These are phyloP conservation scores for Anastatica hierochuntica DNA, from an alignment of 345 rosid genomes.

Conservation along the genomic window DNA sequence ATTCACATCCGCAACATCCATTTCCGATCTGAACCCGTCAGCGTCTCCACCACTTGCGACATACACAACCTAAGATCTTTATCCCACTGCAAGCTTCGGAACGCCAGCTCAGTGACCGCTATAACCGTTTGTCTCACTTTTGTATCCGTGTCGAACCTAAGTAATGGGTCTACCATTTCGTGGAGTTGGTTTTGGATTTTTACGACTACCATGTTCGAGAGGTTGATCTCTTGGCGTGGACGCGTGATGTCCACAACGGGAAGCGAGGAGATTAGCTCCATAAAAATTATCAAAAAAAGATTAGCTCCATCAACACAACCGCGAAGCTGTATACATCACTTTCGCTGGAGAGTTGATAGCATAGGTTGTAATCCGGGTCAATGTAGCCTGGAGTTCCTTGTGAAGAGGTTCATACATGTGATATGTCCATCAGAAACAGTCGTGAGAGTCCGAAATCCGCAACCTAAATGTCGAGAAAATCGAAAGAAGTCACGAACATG, in stretches of 20 bases:
- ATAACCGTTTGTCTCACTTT: slow-evolving; percentile 36
- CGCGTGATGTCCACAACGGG: slow-evolving; percentile 87
- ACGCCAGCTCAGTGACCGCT: slow-evolving; percentile 76
- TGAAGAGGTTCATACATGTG: slow-evolving; percentile 86
- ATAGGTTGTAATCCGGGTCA: slow-evolving; percentile 82
- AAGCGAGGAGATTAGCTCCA: slow-evolving; percentile 56
- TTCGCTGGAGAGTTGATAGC: slow-evolving; percentile 73
- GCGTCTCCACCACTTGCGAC: slow-evolving; percentile 39
- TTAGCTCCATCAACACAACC: slow-evolving; percentile 30
- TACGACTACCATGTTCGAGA: slow-evolving; percentile 59
- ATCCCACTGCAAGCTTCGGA: slow-evolving; percentile 58
- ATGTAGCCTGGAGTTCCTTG: slow-evolving; percentile 96
- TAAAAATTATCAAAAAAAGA: too few relatives aligned
- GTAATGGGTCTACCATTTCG: slow-evolving; percentile 59
- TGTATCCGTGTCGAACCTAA: slow-evolving; percentile 58
- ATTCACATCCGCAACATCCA: slow-evolving; percentile 29
- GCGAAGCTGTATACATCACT: slow-evolving; percentile 60
- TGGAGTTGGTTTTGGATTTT: slow-evolving; percentile 59
- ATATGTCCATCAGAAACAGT: slow-evolving; percentile 50
- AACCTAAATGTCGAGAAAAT: slow-evolving; percentile 27
- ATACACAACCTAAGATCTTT: slow-evolving; percentile 69
- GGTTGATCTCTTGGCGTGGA: slow-evolving; percentile 69
- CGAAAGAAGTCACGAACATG: not conserved
- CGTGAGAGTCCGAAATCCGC: slow-evolving; percentile 92
- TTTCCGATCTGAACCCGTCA: slow-evolving; percentile 21